Percentiles rank a stretch among this genome's conserved stretches.
phyloP scores from a whole-genome alignment of 2,329 filamentous ascomycete species.

The Cercospora sp. region DNA sequence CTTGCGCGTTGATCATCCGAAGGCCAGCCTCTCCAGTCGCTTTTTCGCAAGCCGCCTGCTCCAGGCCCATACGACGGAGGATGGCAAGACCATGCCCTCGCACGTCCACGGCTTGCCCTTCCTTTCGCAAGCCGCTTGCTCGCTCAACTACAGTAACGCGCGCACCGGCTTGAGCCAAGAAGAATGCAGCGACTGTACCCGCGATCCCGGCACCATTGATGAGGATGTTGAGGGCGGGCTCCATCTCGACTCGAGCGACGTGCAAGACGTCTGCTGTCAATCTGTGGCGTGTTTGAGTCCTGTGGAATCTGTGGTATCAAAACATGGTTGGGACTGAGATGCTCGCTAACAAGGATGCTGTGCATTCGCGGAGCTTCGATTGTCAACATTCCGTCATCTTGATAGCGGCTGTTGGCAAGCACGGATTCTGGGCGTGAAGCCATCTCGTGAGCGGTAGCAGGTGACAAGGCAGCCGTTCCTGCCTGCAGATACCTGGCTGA shows the following conservation, averaged over 20 bases:
- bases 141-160: conserved; percentile 42
- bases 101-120: conserved; percentile 36
- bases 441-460: neutral
- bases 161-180: conserved; percentile 38
- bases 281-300: neutral
- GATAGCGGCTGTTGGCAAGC: neutral
- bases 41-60: conserved; percentile 23
- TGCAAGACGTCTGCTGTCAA: neutral
- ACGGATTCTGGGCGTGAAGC: neutral
- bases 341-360: neutral
- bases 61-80: conserved; percentile 33
- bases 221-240: neutral
- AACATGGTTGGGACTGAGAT: neutral
- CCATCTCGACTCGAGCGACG: neutral
- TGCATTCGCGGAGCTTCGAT: neutral
- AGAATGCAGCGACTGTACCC: conserved; percentile 39
- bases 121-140: conserved; percentile 11
- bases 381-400: conserved; percentile 2
- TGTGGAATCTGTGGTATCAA: neutral
- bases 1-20: conserved; percentile 28
- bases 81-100: conserved; percentile 32
- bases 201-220: conserved; percentile 9
- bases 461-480: neutral
- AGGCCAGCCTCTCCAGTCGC: conserved; percentile 32
- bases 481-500: neutral